phyloP scores from a whole-genome alignment of 139 green algal genomes.

The Volvox reticuliferus region DNA sequence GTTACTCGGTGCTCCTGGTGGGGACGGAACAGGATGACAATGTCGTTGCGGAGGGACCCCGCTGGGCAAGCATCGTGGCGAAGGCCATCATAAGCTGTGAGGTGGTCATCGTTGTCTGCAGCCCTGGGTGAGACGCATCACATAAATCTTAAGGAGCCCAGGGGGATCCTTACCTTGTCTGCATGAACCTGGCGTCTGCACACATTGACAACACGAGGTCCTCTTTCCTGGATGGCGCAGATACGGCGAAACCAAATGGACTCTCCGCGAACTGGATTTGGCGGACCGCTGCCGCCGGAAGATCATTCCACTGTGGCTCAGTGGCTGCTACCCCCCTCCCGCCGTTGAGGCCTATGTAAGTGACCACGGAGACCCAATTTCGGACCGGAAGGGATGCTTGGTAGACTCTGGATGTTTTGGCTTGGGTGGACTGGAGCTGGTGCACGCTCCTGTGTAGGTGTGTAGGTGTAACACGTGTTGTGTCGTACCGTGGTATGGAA shows the following conservation, averaged over 20 bases:
- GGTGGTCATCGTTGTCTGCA: background rate
- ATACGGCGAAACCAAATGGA: slow-evolving; percentile 15
- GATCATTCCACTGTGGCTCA: slow-evolving; percentile 4
- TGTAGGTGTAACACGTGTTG: background rate
- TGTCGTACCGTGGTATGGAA: background rate
- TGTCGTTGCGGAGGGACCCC: background rate
- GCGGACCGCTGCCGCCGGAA: background rate
- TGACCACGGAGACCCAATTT: no score
- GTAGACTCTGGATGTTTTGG: background rate
- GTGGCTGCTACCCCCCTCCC: background rate
- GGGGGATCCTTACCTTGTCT: background rate
- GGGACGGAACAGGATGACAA: background rate
- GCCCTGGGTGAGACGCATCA: background rate
- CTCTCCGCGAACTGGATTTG: background rate
- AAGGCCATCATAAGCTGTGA: background rate
- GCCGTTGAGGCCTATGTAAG: slow-evolving; percentile 2
- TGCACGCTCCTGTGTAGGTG: background rate
- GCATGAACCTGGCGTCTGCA: no score
- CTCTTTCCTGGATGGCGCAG: background rate
- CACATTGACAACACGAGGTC: no score
- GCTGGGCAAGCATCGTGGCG: background rate
- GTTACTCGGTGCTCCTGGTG: background rate
- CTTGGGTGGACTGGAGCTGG: background rate
- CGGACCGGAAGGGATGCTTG: background rate
- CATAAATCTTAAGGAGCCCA: background rate